phyloP scores from a whole-genome alignment of 2,329 filamentous ascomycete genomes.

The Xylaria arbuscula region DNA sequence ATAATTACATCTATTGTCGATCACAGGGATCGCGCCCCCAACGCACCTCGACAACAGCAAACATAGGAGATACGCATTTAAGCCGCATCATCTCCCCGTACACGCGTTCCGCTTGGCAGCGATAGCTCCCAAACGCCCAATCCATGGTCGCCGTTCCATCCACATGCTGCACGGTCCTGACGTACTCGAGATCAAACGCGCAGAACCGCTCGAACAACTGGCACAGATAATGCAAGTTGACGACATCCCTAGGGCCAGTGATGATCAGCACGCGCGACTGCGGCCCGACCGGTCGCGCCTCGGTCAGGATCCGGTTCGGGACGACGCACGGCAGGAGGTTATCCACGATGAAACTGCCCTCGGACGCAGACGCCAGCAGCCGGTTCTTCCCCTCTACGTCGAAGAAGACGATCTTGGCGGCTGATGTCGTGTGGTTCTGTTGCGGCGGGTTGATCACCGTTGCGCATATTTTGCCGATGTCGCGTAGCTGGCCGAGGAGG shows the following conservation, averaged over 20 bases:
- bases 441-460: constrained; percentile 17
- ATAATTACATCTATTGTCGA: neutral
- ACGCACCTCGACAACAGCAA: neutral
- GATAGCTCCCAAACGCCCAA: constrained; percentile 31
- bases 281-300: neutral
- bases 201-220: constrained; percentile 5
- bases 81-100: neutral
- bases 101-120: constrained; percentile 23
- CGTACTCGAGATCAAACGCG: constrained; percentile 24
- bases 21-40: constrained; percentile 30
- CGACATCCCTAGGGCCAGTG: neutral
- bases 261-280: constrained; percentile 26
- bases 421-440: neutral
- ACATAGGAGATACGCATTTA: neutral
- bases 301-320: constrained; percentile 12
- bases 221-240: neutral
- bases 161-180: neutral
- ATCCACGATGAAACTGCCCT: constrained; percentile 6
- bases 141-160: neutral
- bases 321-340: constrained; percentile 8
- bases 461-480: constrained; percentile 29
- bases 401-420: constrained; percentile 34
- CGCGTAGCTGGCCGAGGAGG: constrained; percentile 3
- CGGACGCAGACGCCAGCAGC: neutral
- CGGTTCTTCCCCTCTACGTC: constrained; percentile 4